phyloP scores from a whole-genome alignment of 306 rosid species.

The Quercus mongolica region DNA sequence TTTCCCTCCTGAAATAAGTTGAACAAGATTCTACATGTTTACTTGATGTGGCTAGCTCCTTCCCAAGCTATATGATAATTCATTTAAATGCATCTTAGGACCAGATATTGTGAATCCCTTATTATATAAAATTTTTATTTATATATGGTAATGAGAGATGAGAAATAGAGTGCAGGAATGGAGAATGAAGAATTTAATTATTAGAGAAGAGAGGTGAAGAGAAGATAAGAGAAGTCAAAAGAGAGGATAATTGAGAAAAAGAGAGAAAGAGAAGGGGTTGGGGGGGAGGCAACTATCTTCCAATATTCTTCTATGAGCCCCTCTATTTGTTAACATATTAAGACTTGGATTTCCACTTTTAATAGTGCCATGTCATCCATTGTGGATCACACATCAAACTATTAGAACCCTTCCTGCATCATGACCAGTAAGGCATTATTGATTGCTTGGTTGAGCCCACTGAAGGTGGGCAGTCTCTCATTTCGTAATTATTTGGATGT shows the following conservation, averaged over 20 bases:
- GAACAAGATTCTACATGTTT: not conserved
- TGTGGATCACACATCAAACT: not conserved
- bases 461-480: conserved; percentile 5
- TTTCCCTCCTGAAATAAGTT: not conserved
- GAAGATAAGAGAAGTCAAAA: not conserved
- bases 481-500: not conserved
- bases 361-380: not conserved
- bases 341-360: not conserved
- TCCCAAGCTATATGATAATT: not conserved
- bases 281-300: not conserved
- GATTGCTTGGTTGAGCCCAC: conserved; percentile 11
- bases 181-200: not conserved
- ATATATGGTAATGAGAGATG: not conserved
- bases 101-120: not conserved
- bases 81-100: not conserved
- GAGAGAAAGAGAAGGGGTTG: not conserved
- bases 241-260: not conserved
- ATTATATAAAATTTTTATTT: not conserved
- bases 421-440: not conserved
- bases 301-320: not conserved
- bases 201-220: not conserved
- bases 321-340: not conserved
- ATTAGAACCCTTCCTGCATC: not conserved
- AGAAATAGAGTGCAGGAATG: not conserved
- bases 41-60: not conserved